Base-by-base conservation (phyloP, 108 stramenopile species). In the Nitzschia sp. region DNA sequence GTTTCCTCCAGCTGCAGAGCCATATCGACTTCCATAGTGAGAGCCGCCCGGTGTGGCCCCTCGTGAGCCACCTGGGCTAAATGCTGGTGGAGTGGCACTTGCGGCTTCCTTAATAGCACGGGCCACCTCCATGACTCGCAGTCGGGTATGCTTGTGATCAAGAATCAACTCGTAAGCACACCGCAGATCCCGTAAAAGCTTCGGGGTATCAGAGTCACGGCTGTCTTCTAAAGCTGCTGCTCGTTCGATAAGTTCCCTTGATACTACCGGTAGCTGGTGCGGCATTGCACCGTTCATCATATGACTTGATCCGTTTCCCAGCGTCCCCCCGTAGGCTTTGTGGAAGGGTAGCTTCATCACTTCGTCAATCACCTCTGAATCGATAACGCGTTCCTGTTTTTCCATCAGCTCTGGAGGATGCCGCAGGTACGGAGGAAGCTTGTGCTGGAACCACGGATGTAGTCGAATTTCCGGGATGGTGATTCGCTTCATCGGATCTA, bases 401-500 rank as follows among this genome's bases (percentile, higher is more conserved):
- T 98, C 97, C 80, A 98, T 97, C 34, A 92, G 64, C 72, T 95
- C 96, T 9, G 97, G 97, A 36, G 93, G 87, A 48, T 96, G 93
- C 19, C 94, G 77, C 23, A 99, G 87, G 77, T 99, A 99, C 8
- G 91, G 93, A 25, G 99, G 99, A 2, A 99, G 82, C 72, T 96
- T 96, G 71, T 95, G 94, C 80, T 93, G 92, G 69, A 98, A 98
- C 97, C 98, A 99, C 21, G 99, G 96, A 69, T 99, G 99, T 38
- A 81, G 68, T 45, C 97, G 89, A 68, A 99, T 97, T 75, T 97
- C 97, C 11, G 98, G 92, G 48, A 98, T 97, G 29, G 97, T 98
- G 62, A 98, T 98, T 34, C 99, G 75, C 69, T 98, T 97, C 95
- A 97, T 97, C n/a, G 99, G 99, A 76, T 99, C 99, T 8, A 99